Conservation (phyloP, 352 stramenopile species). For the Phytophthora tentaculata region DNA sequence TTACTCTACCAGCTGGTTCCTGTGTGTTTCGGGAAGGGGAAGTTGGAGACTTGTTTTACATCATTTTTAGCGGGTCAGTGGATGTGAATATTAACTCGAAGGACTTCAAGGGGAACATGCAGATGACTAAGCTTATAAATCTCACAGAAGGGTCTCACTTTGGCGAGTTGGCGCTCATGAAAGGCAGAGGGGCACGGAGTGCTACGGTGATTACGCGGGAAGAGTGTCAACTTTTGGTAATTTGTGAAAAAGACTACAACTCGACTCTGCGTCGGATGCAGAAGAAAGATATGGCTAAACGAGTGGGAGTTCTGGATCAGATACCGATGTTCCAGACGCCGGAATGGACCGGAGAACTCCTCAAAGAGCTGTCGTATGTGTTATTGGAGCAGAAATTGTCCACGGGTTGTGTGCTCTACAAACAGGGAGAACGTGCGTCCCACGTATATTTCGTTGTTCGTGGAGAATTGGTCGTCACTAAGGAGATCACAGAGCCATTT, state of each 20-base stretch:
- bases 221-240: conserved; percentile 68
- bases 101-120: conserved; percentile 52
- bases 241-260: conserved; percentile 82
- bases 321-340: conserved; percentile 80
- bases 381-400: conserved; percentile 65
- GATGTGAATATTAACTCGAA: conserved; percentile 72
- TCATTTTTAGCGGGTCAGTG: conserved; percentile 75
- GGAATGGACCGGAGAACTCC: conserved; percentile 72
- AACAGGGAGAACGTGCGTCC: conserved; percentile 63
- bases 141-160: conserved; percentile 74
- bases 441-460: conserved; percentile 80
- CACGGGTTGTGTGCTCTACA: conserved; percentile 52
- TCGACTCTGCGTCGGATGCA: conserved; percentile 70
- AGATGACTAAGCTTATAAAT: conserved; percentile 77
- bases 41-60: conserved; percentile 77
- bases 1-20: conserved; percentile 43
- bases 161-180: conserved; percentile 78
- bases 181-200: conserved; percentile 69
- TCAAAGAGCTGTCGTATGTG: conserved; percentile 81
- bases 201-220: conserved; percentile 73
- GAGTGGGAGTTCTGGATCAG: conserved; percentile 61
- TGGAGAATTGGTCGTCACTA: conserved; percentile 64
- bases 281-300: conserved; percentile 69
- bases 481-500: conserved; percentile 52
- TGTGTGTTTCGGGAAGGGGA: conserved; percentile 75